A percentile compares a stretch with the other conserved stretches of the same genome.
These are phyloP conservation scores for Aurifilum marmelostoma DNA, from an alignment of 2,329 filamentous ascomycete species.

Conservation along the genomic window DNA sequence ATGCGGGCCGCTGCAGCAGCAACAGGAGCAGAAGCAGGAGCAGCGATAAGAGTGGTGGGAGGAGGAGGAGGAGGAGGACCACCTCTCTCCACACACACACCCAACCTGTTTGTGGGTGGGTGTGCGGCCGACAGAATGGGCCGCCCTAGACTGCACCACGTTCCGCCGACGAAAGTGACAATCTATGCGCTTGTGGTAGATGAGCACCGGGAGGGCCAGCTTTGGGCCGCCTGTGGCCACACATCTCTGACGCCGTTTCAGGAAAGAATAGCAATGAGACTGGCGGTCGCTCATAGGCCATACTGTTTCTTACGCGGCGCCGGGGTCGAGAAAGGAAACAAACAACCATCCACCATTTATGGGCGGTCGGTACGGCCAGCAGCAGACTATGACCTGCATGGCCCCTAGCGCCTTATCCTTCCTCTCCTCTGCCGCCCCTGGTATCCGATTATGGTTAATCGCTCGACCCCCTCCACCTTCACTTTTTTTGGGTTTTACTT, in stretches of 20 bases:
- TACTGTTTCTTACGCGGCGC: constrained; percentile 17
- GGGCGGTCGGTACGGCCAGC: constrained; percentile 5
- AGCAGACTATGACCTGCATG: constrained; percentile 21
- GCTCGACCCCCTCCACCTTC: constrained; percentile 10
- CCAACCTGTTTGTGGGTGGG: constrained; percentile 13
- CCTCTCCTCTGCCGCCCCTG: constrained; percentile 16
- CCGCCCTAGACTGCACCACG: constrained; percentile 20
- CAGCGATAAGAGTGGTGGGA: not conserved
- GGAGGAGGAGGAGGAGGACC: constrained; percentile 7
- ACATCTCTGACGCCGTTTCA: constrained; percentile 35
- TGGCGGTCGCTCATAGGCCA: not conserved
- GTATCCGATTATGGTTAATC: constrained; percentile 19
- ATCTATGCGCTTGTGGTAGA: constrained; percentile 19
- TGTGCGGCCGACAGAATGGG: constrained; percentile 26
- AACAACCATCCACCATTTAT: not conserved
- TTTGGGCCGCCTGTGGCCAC: constrained; percentile 30
- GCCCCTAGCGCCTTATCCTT: constrained; percentile 17
- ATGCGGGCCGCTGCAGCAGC: constrained; percentile 27
- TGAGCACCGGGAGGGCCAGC: constrained; percentile 24
- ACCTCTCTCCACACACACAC: not conserved
- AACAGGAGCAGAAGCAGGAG: constrained; percentile 4
- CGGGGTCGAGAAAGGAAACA: constrained; percentile 19
- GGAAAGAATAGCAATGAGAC: constrained; percentile 35
- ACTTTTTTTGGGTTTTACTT: too few relatives aligned
- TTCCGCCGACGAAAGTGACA: constrained; percentile 5